Evolutionary conservation across 768 basidiomycete species (phyloP), one percentile per base, ranked within the genome.

Genomic region (Macrocybe gigantea): DNA sequence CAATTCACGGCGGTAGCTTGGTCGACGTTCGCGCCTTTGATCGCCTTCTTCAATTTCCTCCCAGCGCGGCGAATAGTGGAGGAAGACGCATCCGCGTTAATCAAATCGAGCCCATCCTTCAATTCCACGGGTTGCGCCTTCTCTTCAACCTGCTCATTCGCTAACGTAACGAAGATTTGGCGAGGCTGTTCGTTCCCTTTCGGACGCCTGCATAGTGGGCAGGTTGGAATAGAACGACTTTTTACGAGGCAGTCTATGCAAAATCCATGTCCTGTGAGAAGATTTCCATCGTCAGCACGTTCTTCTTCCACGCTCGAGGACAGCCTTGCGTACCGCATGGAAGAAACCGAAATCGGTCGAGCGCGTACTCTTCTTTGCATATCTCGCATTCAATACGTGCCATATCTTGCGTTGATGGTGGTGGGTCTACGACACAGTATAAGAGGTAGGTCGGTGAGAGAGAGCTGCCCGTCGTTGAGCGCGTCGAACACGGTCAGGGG

Each of bases 101-200:
- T 49, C 11, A 14, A 40, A 5, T 45, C 38, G 3, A 55, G 38
- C 2, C 50, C 45, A 5, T 53, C 42, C 2, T 11, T 45, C 9
- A 53, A 22, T 4, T 22, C 22, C 22, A 22, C 22, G 22, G 22
- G 22, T 22, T 4, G 22, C 22, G 22, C 22, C 22, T 4, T 22
- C 22, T 22, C 22, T 22, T 22, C 22, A 22, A 22, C 4, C 22
- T 22, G 2, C 22, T 22, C 22, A 22, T 22, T 22, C 22, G 37
- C 44, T 15, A 55, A 47, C 31, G 49, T 51, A 5, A 57, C 43
- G 14, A 46, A 57, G 35, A 57, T 48, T 30, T 49, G 47, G 2
- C 33, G 48, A 3, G 52, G 54, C 13, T 8, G 33, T n/a, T 40
- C n/a, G 32, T 33, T 39, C 11, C 45, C 34, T 41, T 43, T 53